Evolutionary conservation across 192 early-diverging fungal species (phyloP), one percentile per base, ranked within the genome.

Genomic region (Phlyctochytrium bullatum): DNA sequence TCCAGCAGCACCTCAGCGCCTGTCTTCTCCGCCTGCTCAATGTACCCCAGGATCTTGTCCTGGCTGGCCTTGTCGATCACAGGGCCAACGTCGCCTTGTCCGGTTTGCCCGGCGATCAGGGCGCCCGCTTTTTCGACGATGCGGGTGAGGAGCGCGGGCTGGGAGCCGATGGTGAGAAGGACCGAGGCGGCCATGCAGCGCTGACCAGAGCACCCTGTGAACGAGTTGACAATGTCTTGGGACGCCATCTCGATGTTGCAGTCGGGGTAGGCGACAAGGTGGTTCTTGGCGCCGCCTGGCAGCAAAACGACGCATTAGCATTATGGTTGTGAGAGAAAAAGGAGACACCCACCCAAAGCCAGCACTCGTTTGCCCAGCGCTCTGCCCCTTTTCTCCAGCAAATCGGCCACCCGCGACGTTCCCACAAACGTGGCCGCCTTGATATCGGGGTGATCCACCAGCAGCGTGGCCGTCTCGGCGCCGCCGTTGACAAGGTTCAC

Each of bases 361-460:
- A 92, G 75, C 52, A 88, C 87, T 12, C 91, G 85, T 67, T 93
- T 93, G 70, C 83, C 83, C 35, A 83, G 61, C 10, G 34, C 60
- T 20, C 80, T 68, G 34, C 82, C 82, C 36, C 78, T 60, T 34
- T 74, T 62, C 20, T 77, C 69, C 0, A 92, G 74, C 28, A 77
- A 32, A 65, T 88, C 84, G 1, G 90, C 91, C n/a, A 93, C 85
- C n/a, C 77, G 76, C 2, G 91, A 88, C 0, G 90, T 90, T 30
- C 91, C 91, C 0, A 93, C 91, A 82, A 93, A 93, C 2, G 91
- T 86, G 59, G 92, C 81, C 0, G 89, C 90, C 25, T 68, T 71
- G 31, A 91, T 84, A 52, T 76, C 69, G 0, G 80, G 78, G 72
- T 92, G 90, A 14, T 83, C 83, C 25, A 83, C 61, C 30, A 93